Percentiles rank a stretch among this genome's conserved stretches.
phyloP scores from a whole-genome alignment of 2,329 filamentous ascomycete species.

The Ceratocystiopsis minuta region DNA sequence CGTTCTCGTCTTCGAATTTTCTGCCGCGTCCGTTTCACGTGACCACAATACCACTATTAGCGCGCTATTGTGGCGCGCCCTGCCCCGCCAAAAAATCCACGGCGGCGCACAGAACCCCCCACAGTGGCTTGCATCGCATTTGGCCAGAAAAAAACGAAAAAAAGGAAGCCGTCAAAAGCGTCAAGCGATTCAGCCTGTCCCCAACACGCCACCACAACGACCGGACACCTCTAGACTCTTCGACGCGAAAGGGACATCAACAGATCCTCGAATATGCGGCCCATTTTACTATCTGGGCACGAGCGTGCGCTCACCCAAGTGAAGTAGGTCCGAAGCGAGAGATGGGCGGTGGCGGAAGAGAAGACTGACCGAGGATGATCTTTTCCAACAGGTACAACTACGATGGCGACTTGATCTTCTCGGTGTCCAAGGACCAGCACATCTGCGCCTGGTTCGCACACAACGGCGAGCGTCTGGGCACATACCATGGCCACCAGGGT shows the following conservation, averaged over 20 bases:
- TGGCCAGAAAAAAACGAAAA: conserved; percentile 4
- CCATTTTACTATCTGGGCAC: conserved; percentile 90
- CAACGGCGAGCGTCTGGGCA: conserved; percentile 93
- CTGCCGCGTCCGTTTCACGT: no score
- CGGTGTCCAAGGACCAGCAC: conserved; percentile 25
- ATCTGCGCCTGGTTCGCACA: conserved; percentile 94
- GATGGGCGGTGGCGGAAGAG: background rate
- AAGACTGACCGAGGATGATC: background rate
- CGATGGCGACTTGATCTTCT: conserved; percentile 56
- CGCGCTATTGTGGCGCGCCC: conserved; percentile 3
- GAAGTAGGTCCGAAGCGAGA: conserved; percentile 11
- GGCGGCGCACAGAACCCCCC: conserved; percentile 6
- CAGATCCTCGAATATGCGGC: conserved; percentile 58
- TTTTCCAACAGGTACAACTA: conserved; percentile 71
- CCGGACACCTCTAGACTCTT: background rate
- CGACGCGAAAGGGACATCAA: background rate
- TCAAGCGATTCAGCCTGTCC: no score
- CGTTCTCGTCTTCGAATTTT: no score
- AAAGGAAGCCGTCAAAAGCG: no score
- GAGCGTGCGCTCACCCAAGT: conserved; percentile 93
- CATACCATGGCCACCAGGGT: conserved; percentile 92
- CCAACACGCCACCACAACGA: background rate
- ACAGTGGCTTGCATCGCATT: conserved; percentile 1
- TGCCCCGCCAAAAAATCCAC: background rate
- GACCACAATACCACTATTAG: no score